Evolutionary conservation across 2,329 filamentous ascomycete species (phyloP).

Genomic region (Trichoderma lentiforme): DNA sequence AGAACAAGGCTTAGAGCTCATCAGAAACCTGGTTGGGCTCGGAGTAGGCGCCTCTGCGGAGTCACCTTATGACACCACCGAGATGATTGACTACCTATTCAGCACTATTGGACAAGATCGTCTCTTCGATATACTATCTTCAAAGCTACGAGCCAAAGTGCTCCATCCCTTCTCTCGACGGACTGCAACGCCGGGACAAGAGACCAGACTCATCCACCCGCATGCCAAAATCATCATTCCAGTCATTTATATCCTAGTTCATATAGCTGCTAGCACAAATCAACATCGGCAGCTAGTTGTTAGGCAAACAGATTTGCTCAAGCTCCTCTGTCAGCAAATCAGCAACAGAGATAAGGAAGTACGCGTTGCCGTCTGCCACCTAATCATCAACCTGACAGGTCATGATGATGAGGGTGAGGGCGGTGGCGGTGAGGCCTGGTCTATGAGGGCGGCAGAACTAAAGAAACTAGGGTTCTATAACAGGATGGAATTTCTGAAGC

Average conservation of each 20-base stretch:
- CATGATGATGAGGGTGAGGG: slow-evolving; percentile 68
- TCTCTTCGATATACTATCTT: slow-evolving; percentile 75
- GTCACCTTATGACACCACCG: slow-evolving; percentile 49
- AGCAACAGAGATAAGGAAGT: slow-evolving; percentile 70
- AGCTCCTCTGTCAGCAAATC: slow-evolving; percentile 69
- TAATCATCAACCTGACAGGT: slow-evolving; percentile 83
- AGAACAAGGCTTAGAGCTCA: slow-evolving; percentile 84
- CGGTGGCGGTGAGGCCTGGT: slow-evolving; percentile 46
- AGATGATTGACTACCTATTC: slow-evolving; percentile 85
- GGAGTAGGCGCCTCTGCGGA: slow-evolving; percentile 49
- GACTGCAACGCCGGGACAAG: slow-evolving; percentile 31
- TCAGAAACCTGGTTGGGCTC: slow-evolving; percentile 79
- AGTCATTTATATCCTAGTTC: slow-evolving; percentile 78
- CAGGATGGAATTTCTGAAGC: slow-evolving; percentile 58
- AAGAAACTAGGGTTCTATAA: slow-evolving; percentile 67
- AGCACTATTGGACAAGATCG: slow-evolving; percentile 69
- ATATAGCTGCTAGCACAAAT: slow-evolving; percentile 79
- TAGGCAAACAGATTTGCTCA: slow-evolving; percentile 71
- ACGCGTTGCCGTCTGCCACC: slow-evolving; percentile 74
- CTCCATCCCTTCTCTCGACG: slow-evolving; percentile 52
- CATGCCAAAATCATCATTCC: slow-evolving; percentile 70
- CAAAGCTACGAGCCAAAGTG: slow-evolving; percentile 67
- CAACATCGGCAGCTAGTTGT: slow-evolving; percentile 75
- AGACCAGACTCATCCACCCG: slow-evolving; percentile 53
- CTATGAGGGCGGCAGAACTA: slow-evolving; percentile 65